Percentiles rank a stretch among this genome's conserved stretches.
phyloP scores from a whole-genome alignment of 1,284 basidiomycete species.

The Microbotryomycetes sp. region DNA sequence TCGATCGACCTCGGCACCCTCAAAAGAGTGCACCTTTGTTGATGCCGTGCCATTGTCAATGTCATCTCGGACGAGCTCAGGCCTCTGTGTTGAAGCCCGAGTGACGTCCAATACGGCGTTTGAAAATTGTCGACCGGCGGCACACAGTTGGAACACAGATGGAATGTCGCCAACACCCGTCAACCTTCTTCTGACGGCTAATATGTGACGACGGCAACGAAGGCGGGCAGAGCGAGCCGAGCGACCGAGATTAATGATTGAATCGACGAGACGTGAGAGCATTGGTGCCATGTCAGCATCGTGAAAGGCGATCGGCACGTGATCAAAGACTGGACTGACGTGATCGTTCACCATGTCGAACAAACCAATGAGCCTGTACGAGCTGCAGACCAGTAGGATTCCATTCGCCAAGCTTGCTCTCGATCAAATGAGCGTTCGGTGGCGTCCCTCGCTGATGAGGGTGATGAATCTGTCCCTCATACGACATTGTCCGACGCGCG shows the following conservation, averaged over 20 bases:
- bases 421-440: constrained; percentile 15
- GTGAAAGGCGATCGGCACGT: not conserved
- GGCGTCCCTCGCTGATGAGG: constrained; percentile 24
- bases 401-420: not conserved
- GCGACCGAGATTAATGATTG: not conserved
- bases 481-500: constrained; percentile 10
- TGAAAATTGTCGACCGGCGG: constrained; percentile 20
- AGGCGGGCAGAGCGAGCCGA: not conserved
- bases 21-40: not conserved
- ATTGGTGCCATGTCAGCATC: not conserved
- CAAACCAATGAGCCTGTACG: constrained; percentile 28
- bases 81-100: not conserved
- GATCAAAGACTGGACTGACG: constrained; percentile 2
- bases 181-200: constrained; percentile 27
- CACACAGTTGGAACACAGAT: constrained; percentile 20
- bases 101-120: constrained; percentile 19
- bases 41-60: not conserved
- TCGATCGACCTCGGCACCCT: not conserved
- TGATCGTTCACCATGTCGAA: constrained; percentile 25
- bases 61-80: not conserved
- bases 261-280: not conserved
- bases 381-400: constrained; percentile 18
- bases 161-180: constrained; percentile 25
- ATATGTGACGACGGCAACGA: not conserved
- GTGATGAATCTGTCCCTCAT: constrained; percentile 22